A percentile compares a stretch with the other conserved stretches of the same genome.
Evolutionary conservation across 176 grass and related monocot species (phyloP).

Genomic region (Poa annua): DNA sequence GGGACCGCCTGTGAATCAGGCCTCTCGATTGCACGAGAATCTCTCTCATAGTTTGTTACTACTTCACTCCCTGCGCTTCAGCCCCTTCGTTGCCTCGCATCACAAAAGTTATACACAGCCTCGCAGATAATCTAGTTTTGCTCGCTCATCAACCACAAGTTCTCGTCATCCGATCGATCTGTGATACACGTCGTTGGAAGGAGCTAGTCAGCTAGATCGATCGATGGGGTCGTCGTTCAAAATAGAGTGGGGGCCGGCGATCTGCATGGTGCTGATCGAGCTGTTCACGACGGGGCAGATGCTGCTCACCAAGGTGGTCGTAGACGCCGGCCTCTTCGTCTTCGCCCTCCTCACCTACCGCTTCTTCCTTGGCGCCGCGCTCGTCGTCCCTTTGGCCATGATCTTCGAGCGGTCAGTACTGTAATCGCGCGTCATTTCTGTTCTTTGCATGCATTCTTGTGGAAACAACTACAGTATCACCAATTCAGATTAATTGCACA

Average conservation of each 20-base stretch:
- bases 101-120: not conserved
- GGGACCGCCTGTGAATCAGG: not conserved
- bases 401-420: slow-evolving; percentile 39
- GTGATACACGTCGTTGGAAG: not conserved
- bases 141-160: not conserved
- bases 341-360: slow-evolving; percentile 56
- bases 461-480: not conserved
- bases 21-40: slow-evolving; percentile 29
- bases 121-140: not conserved
- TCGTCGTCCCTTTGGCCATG: slow-evolving; percentile 42
- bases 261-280: slow-evolving; percentile 59
- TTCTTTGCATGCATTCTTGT: not conserved
- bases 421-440: not conserved
- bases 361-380: slow-evolving; percentile 34
- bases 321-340: slow-evolving; percentile 55
- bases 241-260: slow-evolving; percentile 45
- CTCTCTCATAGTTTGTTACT: slow-evolving; percentile 9
- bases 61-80: not conserved
- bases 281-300: slow-evolving; percentile 59
- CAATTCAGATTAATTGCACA: not conserved
- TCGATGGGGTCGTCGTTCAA: slow-evolving; percentile 27
- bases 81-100: not conserved
- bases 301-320: slow-evolving; percentile 55
- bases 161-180: not conserved
- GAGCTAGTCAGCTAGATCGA: not conserved